Evolutionary conservation across 1,139 yeast genomes (phyloP).

Genomic region (Chernovozyma sophiae-reginae): DNA sequence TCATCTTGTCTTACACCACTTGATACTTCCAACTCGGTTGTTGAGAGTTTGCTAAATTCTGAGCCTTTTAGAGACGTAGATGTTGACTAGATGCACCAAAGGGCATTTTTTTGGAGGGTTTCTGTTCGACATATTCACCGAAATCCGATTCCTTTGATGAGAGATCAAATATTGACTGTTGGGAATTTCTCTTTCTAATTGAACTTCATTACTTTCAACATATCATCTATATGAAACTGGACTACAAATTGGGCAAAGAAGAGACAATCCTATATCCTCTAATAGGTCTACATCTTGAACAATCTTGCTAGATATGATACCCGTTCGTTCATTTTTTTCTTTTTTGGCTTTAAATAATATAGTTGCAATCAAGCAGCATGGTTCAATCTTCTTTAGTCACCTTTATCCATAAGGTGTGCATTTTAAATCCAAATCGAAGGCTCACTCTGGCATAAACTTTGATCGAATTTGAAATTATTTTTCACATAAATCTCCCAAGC

Average conservation of each 20-base stretch:
- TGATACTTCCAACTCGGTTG: background rate
- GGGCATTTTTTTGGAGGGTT: too few species aligned
- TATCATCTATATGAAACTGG: background rate
- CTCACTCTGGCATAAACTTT: slow-evolving; percentile 24
- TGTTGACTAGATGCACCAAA: too few species aligned
- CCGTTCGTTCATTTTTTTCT: background rate
- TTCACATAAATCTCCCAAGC: slow-evolving; percentile 43
- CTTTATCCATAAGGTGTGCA: background rate
- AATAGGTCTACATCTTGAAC: background rate
- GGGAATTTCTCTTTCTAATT: background rate
- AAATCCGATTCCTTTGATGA: background rate
- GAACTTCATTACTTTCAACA: background rate
- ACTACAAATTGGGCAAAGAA: too few species aligned
- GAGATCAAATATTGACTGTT: background rate
- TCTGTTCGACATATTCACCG: too few species aligned
- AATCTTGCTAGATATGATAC: background rate
- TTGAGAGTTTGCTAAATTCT: background rate
- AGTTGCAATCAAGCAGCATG: background rate
- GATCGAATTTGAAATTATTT: slow-evolving; percentile 35
- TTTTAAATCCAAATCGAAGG: slow-evolving; percentile 22
- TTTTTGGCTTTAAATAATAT: background rate
- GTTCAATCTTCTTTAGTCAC: background rate
- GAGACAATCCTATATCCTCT: background rate
- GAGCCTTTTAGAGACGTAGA: background rate
- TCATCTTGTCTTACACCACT: background rate